These are phyloP conservation scores for Globisporangium emineosum DNA, from an alignment of 352 stramenopile species.

Conservation along the genomic window DNA sequence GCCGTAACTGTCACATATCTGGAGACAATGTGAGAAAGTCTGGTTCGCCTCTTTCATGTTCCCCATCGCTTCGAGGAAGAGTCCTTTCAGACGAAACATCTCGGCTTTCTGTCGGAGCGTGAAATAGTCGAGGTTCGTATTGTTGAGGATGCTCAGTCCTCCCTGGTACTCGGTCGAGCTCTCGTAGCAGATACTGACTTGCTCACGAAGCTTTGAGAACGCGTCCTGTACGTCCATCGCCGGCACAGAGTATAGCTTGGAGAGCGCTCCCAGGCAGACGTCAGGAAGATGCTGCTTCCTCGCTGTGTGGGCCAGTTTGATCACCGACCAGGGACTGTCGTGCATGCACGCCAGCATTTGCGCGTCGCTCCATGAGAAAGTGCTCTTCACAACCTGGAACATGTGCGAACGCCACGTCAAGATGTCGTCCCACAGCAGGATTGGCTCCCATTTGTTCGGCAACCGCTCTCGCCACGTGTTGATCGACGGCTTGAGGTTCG, in stretches of 20 bases:
- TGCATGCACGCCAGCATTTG: constrained; percentile 89
- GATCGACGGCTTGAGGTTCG: constrained; percentile 90
- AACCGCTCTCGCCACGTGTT: constrained; percentile 92
- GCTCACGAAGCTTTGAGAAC: constrained; percentile 91
- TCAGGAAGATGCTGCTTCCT: constrained; percentile 89
- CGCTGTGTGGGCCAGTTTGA: constrained; percentile 89
- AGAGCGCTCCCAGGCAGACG: constrained; percentile 81
- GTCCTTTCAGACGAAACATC: constrained; percentile 90
- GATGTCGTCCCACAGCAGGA: constrained; percentile 92
- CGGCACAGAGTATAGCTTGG: constrained; percentile 84
- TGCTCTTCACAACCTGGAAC: constrained; percentile 89
- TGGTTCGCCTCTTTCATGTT: constrained; percentile 80
- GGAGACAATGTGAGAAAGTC: constrained; percentile 89
- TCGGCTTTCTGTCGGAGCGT: constrained; percentile 89
- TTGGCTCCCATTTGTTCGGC: constrained; percentile 92
- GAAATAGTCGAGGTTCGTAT: constrained; percentile 93
- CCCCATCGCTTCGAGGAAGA: constrained; percentile 88
- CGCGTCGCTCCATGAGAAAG: constrained; percentile 85
- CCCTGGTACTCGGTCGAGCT: constrained; percentile 84
- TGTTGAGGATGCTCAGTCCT: constrained; percentile 91
- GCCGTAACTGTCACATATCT: constrained; percentile 90
- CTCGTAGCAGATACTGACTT: constrained; percentile 92
- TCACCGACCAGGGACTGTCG: constrained; percentile 91
- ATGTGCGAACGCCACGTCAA: constrained; percentile 93
- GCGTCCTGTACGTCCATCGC: constrained; percentile 93